phyloP scores from a whole-genome alignment of 1,284 basidiomycete genomes.

The Pisolithus thermaeus region DNA sequence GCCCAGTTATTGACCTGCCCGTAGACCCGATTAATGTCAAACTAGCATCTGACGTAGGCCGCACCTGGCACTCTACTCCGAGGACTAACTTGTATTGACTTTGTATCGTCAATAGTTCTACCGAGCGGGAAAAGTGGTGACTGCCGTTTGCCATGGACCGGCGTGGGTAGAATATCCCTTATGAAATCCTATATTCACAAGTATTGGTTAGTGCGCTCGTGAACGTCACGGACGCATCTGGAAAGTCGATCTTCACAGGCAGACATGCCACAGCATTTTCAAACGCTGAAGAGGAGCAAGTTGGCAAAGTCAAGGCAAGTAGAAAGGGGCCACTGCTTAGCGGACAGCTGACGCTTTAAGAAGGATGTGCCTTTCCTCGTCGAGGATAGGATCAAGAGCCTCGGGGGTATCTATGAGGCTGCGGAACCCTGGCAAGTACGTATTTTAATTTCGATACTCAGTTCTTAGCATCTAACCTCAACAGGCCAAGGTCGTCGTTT shows the following conservation, averaged over 20 bases:
- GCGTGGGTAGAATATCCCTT: slow-evolving; percentile 31
- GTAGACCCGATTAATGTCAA: slow-evolving; percentile 51
- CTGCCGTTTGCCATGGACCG: slow-evolving; percentile 76
- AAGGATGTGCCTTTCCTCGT: slow-evolving; percentile 63
- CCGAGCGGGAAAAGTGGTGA: slow-evolving; percentile 47
- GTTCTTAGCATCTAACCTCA: background rate
- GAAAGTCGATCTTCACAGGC: slow-evolving; percentile 61
- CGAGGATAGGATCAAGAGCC: slow-evolving; percentile 53
- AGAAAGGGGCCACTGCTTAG: background rate
- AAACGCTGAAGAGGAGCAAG: slow-evolving; percentile 60
- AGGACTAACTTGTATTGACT: background rate
- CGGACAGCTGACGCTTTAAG: slow-evolving; percentile 1
- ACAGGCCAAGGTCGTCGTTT: slow-evolving; percentile 38
- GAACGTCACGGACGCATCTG: slow-evolving; percentile 45
- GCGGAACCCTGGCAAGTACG: slow-evolving; percentile 53
- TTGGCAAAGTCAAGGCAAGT: slow-evolving; percentile 35
- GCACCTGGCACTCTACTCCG: slow-evolving; percentile 10
- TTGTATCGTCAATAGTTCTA: slow-evolving; percentile 43
- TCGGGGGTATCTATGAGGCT: slow-evolving; percentile 63
- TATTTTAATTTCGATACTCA: slow-evolving; percentile 5
- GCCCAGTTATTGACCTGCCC: slow-evolving; percentile 66
- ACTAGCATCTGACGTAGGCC: slow-evolving; percentile 47
- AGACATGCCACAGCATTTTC: slow-evolving; percentile 63
- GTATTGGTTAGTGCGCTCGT: slow-evolving; percentile 41
- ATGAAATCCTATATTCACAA: background rate